A percentile compares a stretch with the other conserved stretches of the same genome.
These are phyloP conservation scores for Dictyostelium purpureum DNA, from an alignment of 78 protist species.

Conservation along the genomic window DNA sequence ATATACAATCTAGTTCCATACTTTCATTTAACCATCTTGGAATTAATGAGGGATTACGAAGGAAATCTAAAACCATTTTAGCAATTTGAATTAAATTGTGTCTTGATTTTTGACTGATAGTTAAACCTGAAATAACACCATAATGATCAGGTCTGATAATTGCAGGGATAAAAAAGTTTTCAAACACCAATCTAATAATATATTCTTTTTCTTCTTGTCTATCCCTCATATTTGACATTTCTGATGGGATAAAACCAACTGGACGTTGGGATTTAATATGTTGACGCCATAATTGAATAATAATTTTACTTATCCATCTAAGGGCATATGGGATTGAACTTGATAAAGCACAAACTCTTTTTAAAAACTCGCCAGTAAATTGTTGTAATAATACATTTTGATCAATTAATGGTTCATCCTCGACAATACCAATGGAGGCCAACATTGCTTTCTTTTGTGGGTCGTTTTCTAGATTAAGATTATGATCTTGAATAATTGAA, in stretches of 20 bases:
- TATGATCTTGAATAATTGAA: constrained; percentile 69
- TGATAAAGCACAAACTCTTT: constrained; percentile 32
- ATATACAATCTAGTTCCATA: neutral
- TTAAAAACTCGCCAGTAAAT: constrained; percentile 49
- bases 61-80: constrained; percentile 44
- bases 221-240: neutral
- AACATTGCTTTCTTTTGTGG: constrained; percentile 73
- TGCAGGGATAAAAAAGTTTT: constrained; percentile 62
- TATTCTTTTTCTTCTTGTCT: constrained; percentile 28
- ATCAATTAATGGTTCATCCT: constrained; percentile 28
- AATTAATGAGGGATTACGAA: constrained; percentile 2
- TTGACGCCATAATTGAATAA: neutral
- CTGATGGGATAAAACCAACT: constrained; percentile 15
- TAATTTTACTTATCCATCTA: constrained; percentile 24
- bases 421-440: constrained; percentile 35
- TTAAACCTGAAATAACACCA: constrained; percentile 58
- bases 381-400: constrained; percentile 53
- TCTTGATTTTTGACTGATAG: constrained; percentile 50
- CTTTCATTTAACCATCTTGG: constrained; percentile 47
- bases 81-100: constrained; percentile 72
- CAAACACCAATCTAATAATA: constrained; percentile 29
- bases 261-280: constrained; percentile 15
- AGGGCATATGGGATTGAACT: constrained; percentile 47
- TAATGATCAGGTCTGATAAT: constrained; percentile 52
- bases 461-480: constrained; percentile 53